These are phyloP conservation scores for Pachysolen tannophilus DNA, from an alignment of 805 yeast genomes.

Conservation along the genomic window DNA sequence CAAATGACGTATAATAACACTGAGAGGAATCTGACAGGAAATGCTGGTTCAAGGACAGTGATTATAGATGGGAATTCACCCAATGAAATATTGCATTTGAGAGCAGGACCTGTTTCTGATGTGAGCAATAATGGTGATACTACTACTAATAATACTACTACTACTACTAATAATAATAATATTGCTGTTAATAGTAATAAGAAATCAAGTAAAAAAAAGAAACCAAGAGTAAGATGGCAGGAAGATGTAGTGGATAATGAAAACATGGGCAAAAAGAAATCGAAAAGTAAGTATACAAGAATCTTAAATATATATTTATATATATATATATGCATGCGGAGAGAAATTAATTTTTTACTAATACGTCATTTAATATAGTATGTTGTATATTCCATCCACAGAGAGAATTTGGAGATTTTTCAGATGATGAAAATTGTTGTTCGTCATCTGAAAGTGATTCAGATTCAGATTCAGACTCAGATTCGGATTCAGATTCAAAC, in stretches of 20 bases:
- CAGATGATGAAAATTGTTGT: constrained; percentile 21
- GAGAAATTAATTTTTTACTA: neutral
- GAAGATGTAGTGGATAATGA: constrained; percentile 89
- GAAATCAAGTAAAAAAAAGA: constrained; percentile 7
- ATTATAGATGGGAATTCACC: neutral
- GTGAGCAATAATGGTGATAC: too few relatives aligned
- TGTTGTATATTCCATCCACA: constrained; percentile 86
- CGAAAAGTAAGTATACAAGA: constrained; percentile 44
- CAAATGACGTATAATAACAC: too few relatives aligned
- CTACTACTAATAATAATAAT: too few relatives aligned
- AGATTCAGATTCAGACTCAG: neutral
- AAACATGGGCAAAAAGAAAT: constrained; percentile 76
- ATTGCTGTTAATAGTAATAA: too few relatives aligned
- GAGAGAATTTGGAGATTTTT: constrained; percentile 41
- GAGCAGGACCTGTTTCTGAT: too few relatives aligned
- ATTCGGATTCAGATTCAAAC: neutral
- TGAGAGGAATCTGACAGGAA: too few relatives aligned
- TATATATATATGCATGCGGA: neutral
- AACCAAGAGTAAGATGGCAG: constrained; percentile 68
- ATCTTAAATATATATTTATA: neutral
- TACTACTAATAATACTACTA: too few relatives aligned
- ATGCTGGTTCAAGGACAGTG: neutral
- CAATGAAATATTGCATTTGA: too few relatives aligned
- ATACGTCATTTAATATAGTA: constrained; percentile 23
- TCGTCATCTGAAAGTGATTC: constrained; percentile 10